phyloP scores from a whole-genome alignment of 2,329 filamentous ascomycete species.

The Alternaria sp. region DNA sequence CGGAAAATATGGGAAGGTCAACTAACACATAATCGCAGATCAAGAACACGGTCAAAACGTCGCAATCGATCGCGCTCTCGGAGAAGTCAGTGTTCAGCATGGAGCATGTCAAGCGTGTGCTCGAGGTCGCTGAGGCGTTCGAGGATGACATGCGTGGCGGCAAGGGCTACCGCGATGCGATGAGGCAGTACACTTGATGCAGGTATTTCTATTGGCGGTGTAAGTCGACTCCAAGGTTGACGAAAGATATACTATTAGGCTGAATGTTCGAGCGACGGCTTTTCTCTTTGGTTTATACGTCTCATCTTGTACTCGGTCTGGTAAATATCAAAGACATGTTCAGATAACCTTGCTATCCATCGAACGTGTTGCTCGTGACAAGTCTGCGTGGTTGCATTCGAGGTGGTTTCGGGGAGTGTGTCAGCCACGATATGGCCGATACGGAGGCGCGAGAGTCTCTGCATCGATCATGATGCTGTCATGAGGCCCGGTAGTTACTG shows the following conservation, averaged over 20 bases:
- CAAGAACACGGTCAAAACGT: conserved; percentile 86
- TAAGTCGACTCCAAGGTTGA: too few species aligned
- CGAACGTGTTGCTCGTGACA: too few species aligned
- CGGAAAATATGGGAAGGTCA: neutral
- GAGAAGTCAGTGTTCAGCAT: conserved; percentile 76
- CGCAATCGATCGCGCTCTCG: conserved; percentile 81
- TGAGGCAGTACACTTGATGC: conserved; percentile 75
- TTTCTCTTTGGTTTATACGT: neutral
- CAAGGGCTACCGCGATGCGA: conserved; percentile 80
- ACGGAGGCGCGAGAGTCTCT: too few species aligned
- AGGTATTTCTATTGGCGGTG: too few species aligned
- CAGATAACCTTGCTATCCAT: too few species aligned
- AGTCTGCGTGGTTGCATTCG: too few species aligned
- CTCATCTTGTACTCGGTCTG: neutral
- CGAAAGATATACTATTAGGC: too few species aligned
- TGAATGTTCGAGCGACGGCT: neutral
- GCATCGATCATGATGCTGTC: neutral
- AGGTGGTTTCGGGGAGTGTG: too few species aligned
- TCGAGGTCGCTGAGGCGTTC: conserved; percentile 86
- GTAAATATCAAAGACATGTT: too few species aligned
- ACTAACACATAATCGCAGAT: conserved; percentile 64
- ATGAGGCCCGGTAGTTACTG: neutral
- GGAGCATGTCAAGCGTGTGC: conserved; percentile 79
- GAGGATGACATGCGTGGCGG: conserved; percentile 84
- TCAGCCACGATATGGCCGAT: neutral